Conservation (phyloP, 2,329 filamentous ascomycete species). For the Paecilomyces niveus region DNA sequence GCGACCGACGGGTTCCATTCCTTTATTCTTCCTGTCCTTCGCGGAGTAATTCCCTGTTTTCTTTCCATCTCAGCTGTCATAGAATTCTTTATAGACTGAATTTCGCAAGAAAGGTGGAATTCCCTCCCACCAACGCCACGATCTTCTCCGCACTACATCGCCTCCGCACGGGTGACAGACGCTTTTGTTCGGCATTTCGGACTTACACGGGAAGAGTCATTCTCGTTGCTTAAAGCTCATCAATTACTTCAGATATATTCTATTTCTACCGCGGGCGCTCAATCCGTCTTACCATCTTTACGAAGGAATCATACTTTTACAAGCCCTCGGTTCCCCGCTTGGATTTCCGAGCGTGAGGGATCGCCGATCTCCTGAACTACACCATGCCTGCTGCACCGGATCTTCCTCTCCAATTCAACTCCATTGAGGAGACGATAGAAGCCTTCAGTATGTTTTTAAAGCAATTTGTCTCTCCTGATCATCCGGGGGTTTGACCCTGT, state of each 20-base stretch:
- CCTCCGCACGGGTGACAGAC: slow-evolving; percentile 1
- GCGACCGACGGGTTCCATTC: not conserved
- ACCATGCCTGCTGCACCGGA: slow-evolving; percentile 29
- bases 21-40: not conserved
- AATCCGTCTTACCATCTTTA: not conserved
- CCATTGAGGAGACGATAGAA: slow-evolving; percentile 35
- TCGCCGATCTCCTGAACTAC: slow-evolving; percentile 5
- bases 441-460: slow-evolving; percentile 31
- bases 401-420: slow-evolving; percentile 29
- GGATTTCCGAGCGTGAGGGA: slow-evolving; percentile 17
- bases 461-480: not conserved
- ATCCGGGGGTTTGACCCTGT: not conserved
- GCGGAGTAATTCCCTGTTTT: not conserved
- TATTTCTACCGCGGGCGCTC: not conserved
- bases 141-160: slow-evolving; percentile 1
- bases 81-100: not conserved
- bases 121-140: not conserved
- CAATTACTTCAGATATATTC: not conserved
- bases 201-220: not conserved
- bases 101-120: not conserved
- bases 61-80: not conserved
- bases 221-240: not conserved
- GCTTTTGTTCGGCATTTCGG: not conserved
- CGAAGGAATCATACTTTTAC: not conserved
- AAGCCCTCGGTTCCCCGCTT: slow-evolving; percentile 5